These are phyloP conservation scores for Gracilaria gracilis DNA, from an alignment of 23 red algal species.

Conservation along the genomic window DNA sequence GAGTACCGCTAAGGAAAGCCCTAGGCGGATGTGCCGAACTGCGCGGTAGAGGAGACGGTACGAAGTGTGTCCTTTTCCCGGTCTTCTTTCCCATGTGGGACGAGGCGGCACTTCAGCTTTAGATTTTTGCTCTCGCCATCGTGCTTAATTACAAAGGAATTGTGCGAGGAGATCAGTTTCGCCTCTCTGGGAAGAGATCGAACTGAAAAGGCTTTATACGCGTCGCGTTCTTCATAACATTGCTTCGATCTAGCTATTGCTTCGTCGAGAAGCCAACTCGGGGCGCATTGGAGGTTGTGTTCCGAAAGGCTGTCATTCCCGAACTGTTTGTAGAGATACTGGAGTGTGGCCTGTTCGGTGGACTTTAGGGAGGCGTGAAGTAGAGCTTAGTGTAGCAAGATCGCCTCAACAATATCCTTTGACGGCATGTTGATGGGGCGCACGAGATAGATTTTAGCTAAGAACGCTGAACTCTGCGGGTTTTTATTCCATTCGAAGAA, in stretches of 20 bases:
- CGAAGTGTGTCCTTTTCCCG: background rate
- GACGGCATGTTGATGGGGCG: slow-evolving; percentile 5
- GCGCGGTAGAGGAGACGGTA: background rate
- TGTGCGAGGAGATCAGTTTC: background rate
- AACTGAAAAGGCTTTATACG: background rate
- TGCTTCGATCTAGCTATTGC: background rate
- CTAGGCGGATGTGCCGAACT: background rate
- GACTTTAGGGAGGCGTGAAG: background rate
- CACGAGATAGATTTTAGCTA: background rate
- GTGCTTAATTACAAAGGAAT: background rate
- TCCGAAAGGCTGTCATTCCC: background rate
- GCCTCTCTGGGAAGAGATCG: background rate
- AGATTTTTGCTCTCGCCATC: background rate
- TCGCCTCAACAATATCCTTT: background rate
- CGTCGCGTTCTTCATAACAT: background rate
- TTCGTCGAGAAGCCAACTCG: background rate
- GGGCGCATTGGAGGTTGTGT: slow-evolving; percentile 1
- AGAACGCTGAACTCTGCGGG: background rate
- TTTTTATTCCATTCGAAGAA: background rate
- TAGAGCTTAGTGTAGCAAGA: background rate
- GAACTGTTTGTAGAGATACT: background rate
- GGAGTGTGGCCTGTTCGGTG: background rate
- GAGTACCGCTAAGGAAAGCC: background rate
- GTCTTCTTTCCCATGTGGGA: background rate
- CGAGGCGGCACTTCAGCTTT: slow-evolving; percentile 17